Evolutionary conservation across 2,329 filamentous ascomycete genomes (phyloP).

Genomic region (Cadophora luteo-olivacea): DNA sequence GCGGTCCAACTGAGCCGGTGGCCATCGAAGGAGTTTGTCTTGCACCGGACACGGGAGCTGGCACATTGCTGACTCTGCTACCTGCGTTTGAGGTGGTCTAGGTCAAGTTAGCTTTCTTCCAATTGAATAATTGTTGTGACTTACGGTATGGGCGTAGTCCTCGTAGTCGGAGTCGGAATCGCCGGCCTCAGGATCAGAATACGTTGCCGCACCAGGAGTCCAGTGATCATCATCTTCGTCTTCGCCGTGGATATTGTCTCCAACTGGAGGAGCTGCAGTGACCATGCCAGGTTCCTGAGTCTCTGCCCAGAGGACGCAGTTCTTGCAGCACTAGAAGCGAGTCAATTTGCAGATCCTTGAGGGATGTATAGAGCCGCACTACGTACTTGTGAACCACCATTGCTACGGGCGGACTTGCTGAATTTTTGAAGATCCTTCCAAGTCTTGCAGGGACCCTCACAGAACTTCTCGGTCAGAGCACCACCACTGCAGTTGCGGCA

Average conservation of each 20-base stretch:
- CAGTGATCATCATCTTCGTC: constrained; percentile 18
- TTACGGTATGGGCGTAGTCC: constrained; percentile 14
- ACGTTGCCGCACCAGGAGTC: not conserved
- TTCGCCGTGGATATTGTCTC: constrained; percentile 32
- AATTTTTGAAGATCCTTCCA: constrained; percentile 55
- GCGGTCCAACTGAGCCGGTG: constrained; percentile 3
- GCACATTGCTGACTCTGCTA: not conserved
- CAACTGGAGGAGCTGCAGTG: constrained; percentile 33
- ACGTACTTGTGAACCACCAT: constrained; percentile 48
- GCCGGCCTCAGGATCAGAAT: constrained; percentile 27
- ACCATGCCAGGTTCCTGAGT: constrained; percentile 15
- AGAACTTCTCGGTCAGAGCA: constrained; percentile 54
- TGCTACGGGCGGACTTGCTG: constrained; percentile 52
- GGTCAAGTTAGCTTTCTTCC: not conserved
- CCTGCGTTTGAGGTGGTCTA: constrained; percentile 3
- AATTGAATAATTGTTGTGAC: not conserved
- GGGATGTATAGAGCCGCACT: not conserved
- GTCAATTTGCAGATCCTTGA: constrained; percentile 14
- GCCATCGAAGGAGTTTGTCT: not conserved
- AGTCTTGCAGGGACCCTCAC: constrained; percentile 51
- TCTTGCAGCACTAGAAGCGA: constrained; percentile 49
- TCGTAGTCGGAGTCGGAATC: constrained; percentile 19
- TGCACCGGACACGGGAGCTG: not conserved
- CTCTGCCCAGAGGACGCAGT: constrained; percentile 38
- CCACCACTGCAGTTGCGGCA: constrained; percentile 54